phyloP scores from a whole-genome alignment of 345 rosid species.

The Linum trigynum region DNA sequence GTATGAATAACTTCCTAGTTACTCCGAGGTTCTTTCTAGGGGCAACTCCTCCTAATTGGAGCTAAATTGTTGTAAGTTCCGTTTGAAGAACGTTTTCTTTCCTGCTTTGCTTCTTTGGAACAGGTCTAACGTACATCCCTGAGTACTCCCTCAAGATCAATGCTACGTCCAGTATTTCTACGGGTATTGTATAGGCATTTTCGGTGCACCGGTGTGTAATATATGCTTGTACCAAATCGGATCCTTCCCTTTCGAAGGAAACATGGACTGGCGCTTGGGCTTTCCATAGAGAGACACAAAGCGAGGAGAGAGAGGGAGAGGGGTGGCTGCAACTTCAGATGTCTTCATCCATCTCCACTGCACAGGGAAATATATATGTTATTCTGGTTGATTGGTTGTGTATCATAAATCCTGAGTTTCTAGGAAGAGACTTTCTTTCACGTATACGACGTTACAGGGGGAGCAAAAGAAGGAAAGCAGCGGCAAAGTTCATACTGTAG shows the following conservation, averaged over 20 bases:
- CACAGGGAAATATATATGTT: not conserved
- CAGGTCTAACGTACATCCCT: constrained; percentile 85
- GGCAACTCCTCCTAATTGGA: too few relatives aligned
- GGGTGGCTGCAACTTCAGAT: not conserved
- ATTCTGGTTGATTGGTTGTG: not conserved
- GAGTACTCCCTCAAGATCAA: constrained; percentile 88
- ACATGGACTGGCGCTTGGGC: not conserved
- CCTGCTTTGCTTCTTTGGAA: not conserved
- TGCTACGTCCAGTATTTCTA: constrained; percentile 78
- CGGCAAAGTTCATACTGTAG: not conserved
- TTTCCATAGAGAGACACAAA: not conserved
- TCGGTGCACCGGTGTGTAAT: too few relatives aligned
- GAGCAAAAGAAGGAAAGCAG: not conserved
- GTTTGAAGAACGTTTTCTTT: too few relatives aligned
- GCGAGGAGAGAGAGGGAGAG: not conserved
- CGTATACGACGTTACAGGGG: not conserved
- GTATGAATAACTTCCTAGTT: too few relatives aligned
- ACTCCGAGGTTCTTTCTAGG: too few relatives aligned
- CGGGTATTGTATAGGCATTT: constrained; percentile 33
- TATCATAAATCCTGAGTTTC: not conserved
- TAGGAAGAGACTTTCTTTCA: not conserved
- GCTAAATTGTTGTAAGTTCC: too few relatives aligned
- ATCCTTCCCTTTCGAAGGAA: not conserved
- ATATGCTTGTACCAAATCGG: not conserved
- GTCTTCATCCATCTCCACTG: not conserved